Percentiles rank a stretch among this genome's conserved stretches.
Evolutionary conservation across 352 stramenopile genomes (phyloP).

Genomic region (Albugo laibachii): DNA sequence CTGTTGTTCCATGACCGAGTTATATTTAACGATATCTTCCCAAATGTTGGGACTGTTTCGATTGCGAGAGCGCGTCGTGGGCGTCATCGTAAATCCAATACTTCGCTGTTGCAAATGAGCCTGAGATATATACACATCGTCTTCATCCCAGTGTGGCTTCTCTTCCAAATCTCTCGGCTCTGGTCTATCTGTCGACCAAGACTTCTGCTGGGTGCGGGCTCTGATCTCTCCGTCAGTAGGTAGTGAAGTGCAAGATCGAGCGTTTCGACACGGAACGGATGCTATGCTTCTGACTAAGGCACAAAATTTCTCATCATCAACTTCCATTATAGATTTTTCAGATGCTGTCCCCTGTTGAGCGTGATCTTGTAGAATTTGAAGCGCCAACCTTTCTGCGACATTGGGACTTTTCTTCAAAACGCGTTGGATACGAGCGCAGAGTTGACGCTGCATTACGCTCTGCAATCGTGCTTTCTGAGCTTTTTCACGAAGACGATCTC

Average conservation of each 20-base stretch:
- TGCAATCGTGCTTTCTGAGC: constrained; percentile 50
- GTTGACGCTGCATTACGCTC: constrained; percentile 33
- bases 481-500: constrained; percentile 44
- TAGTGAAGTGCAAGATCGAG: too few relatives aligned
- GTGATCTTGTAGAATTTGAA: constrained; percentile 11
- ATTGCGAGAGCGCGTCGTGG: constrained; percentile 44
- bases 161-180: constrained; percentile 1
- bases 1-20: constrained; percentile 37
- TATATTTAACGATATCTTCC: constrained; percentile 70
- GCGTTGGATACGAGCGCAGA: constrained; percentile 58
- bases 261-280: too few relatives aligned
- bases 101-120: constrained; percentile 49
- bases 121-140: constrained; percentile 44
- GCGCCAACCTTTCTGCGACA: constrained; percentile 36
- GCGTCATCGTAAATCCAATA: constrained; percentile 36
- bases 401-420: constrained; percentile 39
- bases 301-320: too few relatives aligned
- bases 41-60: constrained; percentile 61
- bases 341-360: too few relatives aligned
- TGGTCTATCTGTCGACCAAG: neutral
- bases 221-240: neutral
- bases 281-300: too few relatives aligned
- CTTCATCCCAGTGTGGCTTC: constrained; percentile 7
- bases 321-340: too few relatives aligned
- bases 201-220: constrained; percentile 1